Evolutionary conservation across 495 filamentous ascomycete species (phyloP), one percentile per base, ranked within the genome.

Genomic region (Lasiosphaeria ovina): DNA sequence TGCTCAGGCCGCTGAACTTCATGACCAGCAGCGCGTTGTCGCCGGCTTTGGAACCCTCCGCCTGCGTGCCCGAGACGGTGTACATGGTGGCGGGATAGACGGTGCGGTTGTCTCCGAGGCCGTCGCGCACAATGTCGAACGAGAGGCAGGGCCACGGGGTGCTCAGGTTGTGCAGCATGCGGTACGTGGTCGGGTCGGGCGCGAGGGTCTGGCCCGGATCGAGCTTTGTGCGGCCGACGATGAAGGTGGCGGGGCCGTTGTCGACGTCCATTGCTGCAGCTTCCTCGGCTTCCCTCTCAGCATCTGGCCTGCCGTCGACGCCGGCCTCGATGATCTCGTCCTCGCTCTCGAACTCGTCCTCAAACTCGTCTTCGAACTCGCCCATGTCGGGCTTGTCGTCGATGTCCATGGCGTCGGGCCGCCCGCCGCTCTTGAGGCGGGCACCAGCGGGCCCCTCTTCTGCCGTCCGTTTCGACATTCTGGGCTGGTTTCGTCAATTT

Each of bases 271-370:
- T 97, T 16, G 48, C 62, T 24, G 24, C 34, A 9, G 85, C 84
- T 63, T 92, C 90, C 67, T 96, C 92, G 16, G 89, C 90, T 67
- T 97, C 91, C 47, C 92, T 82, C 76, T 97, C 93, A n/a, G 86
- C 90, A 75, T 96, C 92, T 32, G 92, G 92, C 63, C 90, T 80
- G 16, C 93, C 94, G 64, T 98, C 93, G 14, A 95, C 91, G 55
- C 92, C 94, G 34, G 93, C 93, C 76, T 97, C 94, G 54, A 97
- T 73, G 51, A 98, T 89, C 76, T 98, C 93, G 69, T 97, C 92
- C 65, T 97, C 93, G 67, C 91, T 96, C 79, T 97, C 93, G 68
- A 91, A 98, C 68, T 98, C 93, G 66, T 97, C 93, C 74, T 96
- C 93, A 62, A 88, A 98, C 64, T 97, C 90, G 74, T 98, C 93